phyloP scores from a whole-genome alignment of 176 grass and related monocot genomes.

The Aechmea fasciata region DNA sequence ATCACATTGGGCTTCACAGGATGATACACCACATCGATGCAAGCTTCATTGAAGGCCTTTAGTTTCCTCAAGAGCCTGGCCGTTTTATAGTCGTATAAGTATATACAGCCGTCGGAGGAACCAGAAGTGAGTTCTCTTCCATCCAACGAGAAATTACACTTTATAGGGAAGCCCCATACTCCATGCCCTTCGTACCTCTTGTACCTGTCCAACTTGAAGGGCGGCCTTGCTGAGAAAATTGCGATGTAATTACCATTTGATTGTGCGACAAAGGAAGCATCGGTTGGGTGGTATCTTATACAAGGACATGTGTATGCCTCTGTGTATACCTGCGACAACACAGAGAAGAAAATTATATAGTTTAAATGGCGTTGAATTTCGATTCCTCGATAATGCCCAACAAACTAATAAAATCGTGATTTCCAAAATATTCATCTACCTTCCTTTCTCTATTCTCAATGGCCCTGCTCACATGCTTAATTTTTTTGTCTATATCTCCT shows the following conservation, averaged over 20 bases:
- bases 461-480: no score
- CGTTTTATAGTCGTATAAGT: constrained; percentile 61
- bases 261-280: constrained; percentile 73
- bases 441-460: no score
- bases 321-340: constrained; percentile 56
- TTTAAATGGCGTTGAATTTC: constrained; percentile 2
- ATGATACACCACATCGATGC: constrained; percentile 59
- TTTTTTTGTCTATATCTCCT: no score
- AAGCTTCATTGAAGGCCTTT: constrained; percentile 63
- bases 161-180: constrained; percentile 75
- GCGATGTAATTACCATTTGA: constrained; percentile 92
- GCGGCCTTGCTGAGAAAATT: constrained; percentile 49
- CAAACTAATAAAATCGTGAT: neutral
- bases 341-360: neutral
- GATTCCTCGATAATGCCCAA: neutral
- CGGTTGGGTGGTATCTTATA: constrained; percentile 72
- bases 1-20: constrained; percentile 56
- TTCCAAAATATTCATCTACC: neutral
- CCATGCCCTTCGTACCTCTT: constrained; percentile 73
- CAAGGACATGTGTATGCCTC: constrained; percentile 84
- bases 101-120: constrained; percentile 72
- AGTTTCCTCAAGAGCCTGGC: constrained; percentile 39
- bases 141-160: constrained; percentile 60
- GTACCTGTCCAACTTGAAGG: constrained; percentile 73
- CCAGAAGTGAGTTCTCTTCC: constrained; percentile 61